A percentile compares a stretch with the other conserved stretches of the same genome.
Evolutionary conservation across 768 basidiomycete species (phyloP).

Genomic region (Tulasnella sp.): DNA sequence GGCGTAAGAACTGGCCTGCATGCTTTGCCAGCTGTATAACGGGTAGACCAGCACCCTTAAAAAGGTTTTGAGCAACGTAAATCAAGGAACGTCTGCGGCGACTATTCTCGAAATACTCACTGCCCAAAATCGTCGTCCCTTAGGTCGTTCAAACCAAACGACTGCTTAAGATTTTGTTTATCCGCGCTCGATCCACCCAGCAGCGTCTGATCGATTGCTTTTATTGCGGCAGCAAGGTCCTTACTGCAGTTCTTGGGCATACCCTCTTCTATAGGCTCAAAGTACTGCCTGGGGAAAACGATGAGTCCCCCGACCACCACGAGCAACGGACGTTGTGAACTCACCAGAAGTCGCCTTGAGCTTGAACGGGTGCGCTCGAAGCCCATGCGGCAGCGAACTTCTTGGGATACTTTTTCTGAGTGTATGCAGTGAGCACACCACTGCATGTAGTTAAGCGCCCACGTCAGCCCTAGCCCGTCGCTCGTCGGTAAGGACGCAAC

Average conservation of each 20-base stretch:
- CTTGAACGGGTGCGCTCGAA: conserved; percentile 16
- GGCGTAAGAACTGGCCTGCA: background rate
- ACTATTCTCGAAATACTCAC: background rate
- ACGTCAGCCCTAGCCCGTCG: too few relatives aligned
- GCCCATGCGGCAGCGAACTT: conserved; percentile 18
- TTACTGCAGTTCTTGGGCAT: conserved; percentile 21
- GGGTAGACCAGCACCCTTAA: background rate
- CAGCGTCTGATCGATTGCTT: background rate
- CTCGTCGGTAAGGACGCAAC: too few relatives aligned
- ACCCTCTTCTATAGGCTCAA: conserved; percentile 15
- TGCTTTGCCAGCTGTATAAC: background rate
- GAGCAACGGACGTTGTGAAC: background rate
- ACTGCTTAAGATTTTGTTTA: background rate
- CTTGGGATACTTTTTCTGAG: conserved; percentile 1
- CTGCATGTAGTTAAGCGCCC: background rate
- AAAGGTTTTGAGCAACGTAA: background rate
- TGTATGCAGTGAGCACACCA: conserved; percentile 14
- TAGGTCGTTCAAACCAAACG: background rate
- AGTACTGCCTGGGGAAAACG: conserved; percentile 1
- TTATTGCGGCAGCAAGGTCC: background rate
- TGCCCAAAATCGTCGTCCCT: background rate
- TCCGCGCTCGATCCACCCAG: background rate
- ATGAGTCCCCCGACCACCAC: background rate
- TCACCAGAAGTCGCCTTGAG: conserved; percentile 16
- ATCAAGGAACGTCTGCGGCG: background rate